Evolutionary conservation across 495 filamentous ascomycete species (phyloP).

Genomic region (Articulospora tetracladia): DNA sequence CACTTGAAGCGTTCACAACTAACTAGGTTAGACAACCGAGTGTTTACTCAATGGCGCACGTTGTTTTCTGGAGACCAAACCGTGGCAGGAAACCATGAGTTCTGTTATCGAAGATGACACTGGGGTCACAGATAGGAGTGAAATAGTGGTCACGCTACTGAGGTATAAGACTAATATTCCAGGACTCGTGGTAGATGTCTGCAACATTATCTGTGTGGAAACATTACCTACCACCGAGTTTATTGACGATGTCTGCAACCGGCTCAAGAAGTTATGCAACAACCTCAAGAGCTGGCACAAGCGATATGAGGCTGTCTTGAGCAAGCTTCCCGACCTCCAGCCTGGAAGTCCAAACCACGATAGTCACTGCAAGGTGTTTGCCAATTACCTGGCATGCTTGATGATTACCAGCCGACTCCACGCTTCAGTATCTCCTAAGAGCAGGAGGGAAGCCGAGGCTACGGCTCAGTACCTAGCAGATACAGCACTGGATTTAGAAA

Average conservation of each 20-base stretch:
- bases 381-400: conserved; percentile 17
- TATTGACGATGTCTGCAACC: background rate
- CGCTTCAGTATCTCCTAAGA: background rate
- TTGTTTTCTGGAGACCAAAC: conserved; percentile 27
- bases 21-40: conserved; percentile 28
- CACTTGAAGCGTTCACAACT: background rate
- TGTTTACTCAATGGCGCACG: conserved; percentile 24
- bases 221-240: background rate
- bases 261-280: conserved; percentile 3
- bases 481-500: conserved; percentile 10
- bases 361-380: conserved; percentile 17
- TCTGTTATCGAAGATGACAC: conserved; percentile 18
- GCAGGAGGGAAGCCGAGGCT: conserved; percentile 10
- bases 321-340: background rate
- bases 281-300: conserved; percentile 10
- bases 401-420: conserved; percentile 14
- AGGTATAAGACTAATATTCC: conserved; percentile 16
- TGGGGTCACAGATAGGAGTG: conserved; percentile 23
- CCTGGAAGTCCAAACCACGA: conserved; percentile 12
- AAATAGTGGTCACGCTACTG: conserved; percentile 24
- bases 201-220: conserved; percentile 9
- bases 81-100: conserved; percentile 28
- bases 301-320: conserved; percentile 1
- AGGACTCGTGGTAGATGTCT: conserved; percentile 14
- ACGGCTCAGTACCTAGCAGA: conserved; percentile 4